These are phyloP conservation scores for Candida easanensis DNA, from an alignment of 805 yeast genomes.

Conservation along the genomic window DNA sequence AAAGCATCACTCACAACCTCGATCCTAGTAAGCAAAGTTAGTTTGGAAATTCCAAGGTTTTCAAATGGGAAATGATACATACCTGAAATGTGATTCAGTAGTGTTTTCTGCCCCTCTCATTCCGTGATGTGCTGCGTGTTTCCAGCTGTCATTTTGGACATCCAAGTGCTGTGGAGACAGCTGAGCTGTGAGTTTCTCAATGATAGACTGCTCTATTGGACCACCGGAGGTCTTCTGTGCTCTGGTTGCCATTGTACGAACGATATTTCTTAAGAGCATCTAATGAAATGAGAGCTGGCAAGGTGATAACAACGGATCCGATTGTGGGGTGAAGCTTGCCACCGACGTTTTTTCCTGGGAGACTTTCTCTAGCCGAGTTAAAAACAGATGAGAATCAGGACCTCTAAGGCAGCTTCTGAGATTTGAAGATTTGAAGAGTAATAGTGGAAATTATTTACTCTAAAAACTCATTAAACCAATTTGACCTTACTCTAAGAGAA, in stretches of 20 bases:
- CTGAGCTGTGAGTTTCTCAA: constrained; percentile 19
- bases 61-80: not conserved
- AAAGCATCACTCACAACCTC: constrained; percentile 71
- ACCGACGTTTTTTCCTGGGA: too few species aligned
- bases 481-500: too few species aligned
- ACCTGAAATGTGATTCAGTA: constrained; percentile 73
- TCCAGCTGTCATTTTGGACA: constrained; percentile 78
- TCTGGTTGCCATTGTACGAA: constrained; percentile 25
- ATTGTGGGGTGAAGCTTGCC: too few species aligned
- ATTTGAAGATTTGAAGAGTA: too few species aligned
- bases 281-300: too few species aligned
- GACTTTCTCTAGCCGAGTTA: too few species aligned
- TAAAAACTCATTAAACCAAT: too few species aligned
- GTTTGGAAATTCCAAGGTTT: not conserved
- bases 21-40: constrained; percentile 36
- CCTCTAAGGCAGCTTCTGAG: too few species aligned
- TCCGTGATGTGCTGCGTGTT: constrained; percentile 86
- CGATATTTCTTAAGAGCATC: constrained; percentile 7
- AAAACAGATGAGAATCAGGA: too few species aligned
- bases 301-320: too few species aligned
- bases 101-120: constrained; percentile 68
- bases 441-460: too few species aligned
- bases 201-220: constrained; percentile 24
- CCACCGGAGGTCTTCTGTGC: constrained; percentile 22
- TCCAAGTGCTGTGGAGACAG: constrained; percentile 43